Conservation (phyloP, 2,329 filamentous ascomycete genomes). For the Zopfia rhizophila region DNA sequence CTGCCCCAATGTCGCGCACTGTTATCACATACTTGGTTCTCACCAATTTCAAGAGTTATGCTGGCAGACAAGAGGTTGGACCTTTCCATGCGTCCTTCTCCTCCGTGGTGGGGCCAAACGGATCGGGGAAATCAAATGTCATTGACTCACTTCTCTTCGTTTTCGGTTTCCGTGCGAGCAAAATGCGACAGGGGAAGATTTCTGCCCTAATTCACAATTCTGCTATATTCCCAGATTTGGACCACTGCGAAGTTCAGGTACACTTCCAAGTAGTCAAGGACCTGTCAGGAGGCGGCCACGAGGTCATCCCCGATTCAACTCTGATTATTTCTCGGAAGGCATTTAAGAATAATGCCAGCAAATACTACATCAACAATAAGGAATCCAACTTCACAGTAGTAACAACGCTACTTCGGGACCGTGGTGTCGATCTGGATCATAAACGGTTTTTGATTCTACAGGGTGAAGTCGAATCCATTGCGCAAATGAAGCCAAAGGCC, state of each 20-base stretch:
- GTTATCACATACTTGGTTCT: constrained; percentile 93
- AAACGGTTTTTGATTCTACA: constrained; percentile 98
- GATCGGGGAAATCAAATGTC: constrained; percentile 98
- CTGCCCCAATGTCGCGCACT: constrained; percentile 82
- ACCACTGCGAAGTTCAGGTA: constrained; percentile 94
- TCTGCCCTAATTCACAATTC: constrained; percentile 98
- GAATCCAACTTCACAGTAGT: constrained; percentile 93
- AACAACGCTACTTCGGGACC: constrained; percentile 84
- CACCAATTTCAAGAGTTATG: constrained; percentile 99
- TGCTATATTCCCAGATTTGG: constrained; percentile 82
- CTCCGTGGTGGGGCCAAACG: constrained; percentile 96
- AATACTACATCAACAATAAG: constrained; percentile 94
- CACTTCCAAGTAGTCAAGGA: constrained; percentile 97
- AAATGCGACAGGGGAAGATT: constrained; percentile 99
- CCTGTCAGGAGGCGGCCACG: constrained; percentile 76
- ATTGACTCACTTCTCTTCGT: constrained; percentile 98
- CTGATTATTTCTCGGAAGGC: constrained; percentile 90
- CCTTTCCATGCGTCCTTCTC: constrained; percentile 98
- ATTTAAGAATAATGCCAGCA: constrained; percentile 98
- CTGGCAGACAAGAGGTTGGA: constrained; percentile 91
- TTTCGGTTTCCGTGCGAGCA: constrained; percentile 98
- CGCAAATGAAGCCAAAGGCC: constrained; percentile 98
- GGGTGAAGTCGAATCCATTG: constrained; percentile 97
- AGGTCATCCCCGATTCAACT: constrained; percentile 83
- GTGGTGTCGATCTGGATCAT: constrained; percentile 94